Conservation (phyloP, 164 flowering plant genomes). For the Cinnamomum chago region DNA sequence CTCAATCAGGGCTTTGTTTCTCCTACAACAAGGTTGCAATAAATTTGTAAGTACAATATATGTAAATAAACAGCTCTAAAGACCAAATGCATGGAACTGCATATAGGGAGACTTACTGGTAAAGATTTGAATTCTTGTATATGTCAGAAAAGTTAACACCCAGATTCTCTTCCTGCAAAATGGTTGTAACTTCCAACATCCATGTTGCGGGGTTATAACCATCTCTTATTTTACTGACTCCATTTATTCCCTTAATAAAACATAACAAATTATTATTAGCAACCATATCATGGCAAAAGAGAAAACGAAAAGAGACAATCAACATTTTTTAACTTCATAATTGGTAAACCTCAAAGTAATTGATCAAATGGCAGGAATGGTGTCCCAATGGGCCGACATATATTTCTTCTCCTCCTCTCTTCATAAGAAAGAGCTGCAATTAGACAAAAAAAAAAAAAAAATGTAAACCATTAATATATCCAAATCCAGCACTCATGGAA, state of each 20-base stretch:
- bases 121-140: slow-evolving; percentile 34
- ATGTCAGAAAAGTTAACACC: slow-evolving; percentile 27
- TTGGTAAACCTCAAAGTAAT: slow-evolving; percentile 36
- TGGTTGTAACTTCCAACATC: slow-evolving; percentile 41
- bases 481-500: neutral
- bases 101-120: slow-evolving; percentile 15
- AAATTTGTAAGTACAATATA: neutral
- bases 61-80: neutral
- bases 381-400: slow-evolving; percentile 45
- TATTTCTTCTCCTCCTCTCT: slow-evolving; percentile 40
- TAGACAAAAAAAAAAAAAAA: neutral
- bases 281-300: neutral
- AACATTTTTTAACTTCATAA: neutral
- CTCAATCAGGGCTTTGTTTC: slow-evolving; percentile 42
- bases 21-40: slow-evolving; percentile 23
- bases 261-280: neutral
- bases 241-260: slow-evolving; percentile 27
- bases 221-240: slow-evolving; percentile 33
- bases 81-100: neutral
- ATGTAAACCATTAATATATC: neutral
- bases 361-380: slow-evolving; percentile 31
- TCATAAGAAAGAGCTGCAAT: slow-evolving; percentile 37
- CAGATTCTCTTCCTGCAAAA: slow-evolving; percentile 30
- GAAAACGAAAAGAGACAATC: neutral
- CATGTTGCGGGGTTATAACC: slow-evolving; percentile 49